Evolutionary conservation across 192 early-diverging fungal species (phyloP), one percentile per base, ranked within the genome.

Genomic region (Geosiphon pyriformis): DNA sequence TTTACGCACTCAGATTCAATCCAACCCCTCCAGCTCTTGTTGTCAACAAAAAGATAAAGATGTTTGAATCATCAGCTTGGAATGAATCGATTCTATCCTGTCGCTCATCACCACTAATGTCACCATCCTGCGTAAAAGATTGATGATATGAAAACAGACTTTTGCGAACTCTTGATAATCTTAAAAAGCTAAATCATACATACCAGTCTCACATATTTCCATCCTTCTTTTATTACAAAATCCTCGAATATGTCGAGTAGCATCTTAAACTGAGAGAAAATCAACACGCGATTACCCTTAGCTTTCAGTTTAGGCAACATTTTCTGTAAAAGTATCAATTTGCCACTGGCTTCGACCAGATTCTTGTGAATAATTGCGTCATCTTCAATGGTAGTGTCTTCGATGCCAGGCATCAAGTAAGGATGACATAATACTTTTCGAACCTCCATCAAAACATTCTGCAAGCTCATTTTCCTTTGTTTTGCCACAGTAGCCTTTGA

Each of bases 191-290:
- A 10, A 57, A 32, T 25, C 22, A 23, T 26, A 30, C 26, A 57
- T 57, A 73, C 77, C 27, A 98, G 83, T 27, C 90, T 71, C 8
- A 80, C 55, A 74, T 75, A 90, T 35, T 66, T 62, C 59, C 81
- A 80, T 0, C 72, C 75, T 56, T 82, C 71, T 2, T 68, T 76
- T 3, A 72, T 61, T 50, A 95, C 67, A 67, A 88, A 89, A 6
- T 86, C 75, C 66, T 94, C 92, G 15, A 96, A 68, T 25, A 98
- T 82, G 69, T 94, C 86, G 23, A 98, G 74, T 63, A 88, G 84
- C 25, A 83, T 71, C n/a, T 87, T 91, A 72, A 95, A 93, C 69
- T 94, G 92, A 52, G 84, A 86, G 67, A 98, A 98, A 25, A 98
- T 71, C 3, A 98, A 71, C 0, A 95, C 78, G 17, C 86, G 77